Evolutionary conservation across 345 rosid species (phyloP).

Genomic region (Arabis hirsuta): DNA sequence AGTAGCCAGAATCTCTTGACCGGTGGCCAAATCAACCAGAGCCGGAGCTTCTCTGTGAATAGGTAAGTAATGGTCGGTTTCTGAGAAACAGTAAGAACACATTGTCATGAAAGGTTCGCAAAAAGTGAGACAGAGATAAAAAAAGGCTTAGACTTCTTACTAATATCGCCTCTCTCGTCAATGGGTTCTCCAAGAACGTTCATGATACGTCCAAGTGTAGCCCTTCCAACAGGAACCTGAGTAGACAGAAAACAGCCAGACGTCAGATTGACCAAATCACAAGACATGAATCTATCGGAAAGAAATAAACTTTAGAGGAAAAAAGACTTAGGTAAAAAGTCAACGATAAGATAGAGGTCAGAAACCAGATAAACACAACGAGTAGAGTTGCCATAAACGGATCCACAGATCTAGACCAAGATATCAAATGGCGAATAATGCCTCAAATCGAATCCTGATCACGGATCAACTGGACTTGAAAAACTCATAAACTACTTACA

Average conservation of each 20-base stretch:
- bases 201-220: slow-evolving; percentile 95
- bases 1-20: slow-evolving; percentile 93
- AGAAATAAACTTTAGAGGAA: neutral
- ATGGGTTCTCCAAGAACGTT: slow-evolving; percentile 98
- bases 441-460: neutral
- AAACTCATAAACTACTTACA: slow-evolving; percentile 43
- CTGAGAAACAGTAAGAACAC: slow-evolving; percentile 43
- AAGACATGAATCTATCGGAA: neutral
- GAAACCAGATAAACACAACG: neutral
- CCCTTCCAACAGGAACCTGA: slow-evolving; percentile 97
- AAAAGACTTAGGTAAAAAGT: neutral
- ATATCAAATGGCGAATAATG: neutral
- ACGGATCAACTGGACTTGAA: neutral
- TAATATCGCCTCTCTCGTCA: slow-evolving; percentile 82
- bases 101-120: slow-evolving; percentile 10
- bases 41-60: slow-evolving; percentile 97
- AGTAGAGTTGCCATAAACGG: neutral
- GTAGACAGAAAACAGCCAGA: neutral
- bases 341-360: neutral
- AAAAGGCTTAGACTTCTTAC: slow-evolving; percentile 50
- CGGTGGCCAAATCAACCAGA: slow-evolving; percentile 92
- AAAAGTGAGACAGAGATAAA: neutral
- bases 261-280: neutral
- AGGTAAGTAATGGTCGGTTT: slow-evolving; percentile 87
- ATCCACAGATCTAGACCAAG: slow-evolving; percentile 27